A percentile compares a stretch with the other conserved stretches of the same genome.
Conservation (phyloP, 2,329 filamentous ascomycete species). For the Botryotinia globosa region DNA sequence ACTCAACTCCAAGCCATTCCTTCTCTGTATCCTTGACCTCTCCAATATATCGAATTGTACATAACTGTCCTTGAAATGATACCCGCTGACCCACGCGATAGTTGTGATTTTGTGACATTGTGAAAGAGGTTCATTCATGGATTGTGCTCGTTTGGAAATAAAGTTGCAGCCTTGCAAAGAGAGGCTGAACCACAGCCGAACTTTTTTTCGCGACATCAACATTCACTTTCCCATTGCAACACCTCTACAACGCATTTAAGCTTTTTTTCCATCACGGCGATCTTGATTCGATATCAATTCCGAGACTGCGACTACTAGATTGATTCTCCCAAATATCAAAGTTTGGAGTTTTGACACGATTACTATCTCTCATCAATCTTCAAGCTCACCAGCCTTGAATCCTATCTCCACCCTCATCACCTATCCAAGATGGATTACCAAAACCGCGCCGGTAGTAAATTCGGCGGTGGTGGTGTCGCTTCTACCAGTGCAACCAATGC, state of each 20-base stretch:
- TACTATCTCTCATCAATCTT: background rate
- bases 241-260: background rate
- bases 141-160: slow-evolving; percentile 12
- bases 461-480: slow-evolving; percentile 94
- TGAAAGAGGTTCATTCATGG: slow-evolving; percentile 26
- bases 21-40: slow-evolving; percentile 63
- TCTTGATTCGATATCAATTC: background rate
- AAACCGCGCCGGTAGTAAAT: slow-evolving; percentile 95
- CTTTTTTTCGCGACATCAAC: slow-evolving; percentile 21
- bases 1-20: slow-evolving; percentile 91
- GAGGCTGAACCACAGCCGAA: slow-evolving; percentile 33
- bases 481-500: slow-evolving; percentile 92
- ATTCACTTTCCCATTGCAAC: slow-evolving; percentile 16
- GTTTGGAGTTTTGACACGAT: background rate
- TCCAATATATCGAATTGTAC: slow-evolving; percentile 83
- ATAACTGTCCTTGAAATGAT: slow-evolving; percentile 73
- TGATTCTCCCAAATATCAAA: background rate
- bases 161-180: slow-evolving; percentile 23
- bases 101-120: slow-evolving; percentile 22
- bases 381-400: background rate
- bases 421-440: slow-evolving; percentile 65
- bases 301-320: background rate
- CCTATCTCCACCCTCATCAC: background rate
- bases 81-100: slow-evolving; percentile 67
- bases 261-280: background rate